These are phyloP conservation scores for Caryopteris hybrid DNA, from an alignment of 305 asterid species.

Conservation along the genomic window DNA sequence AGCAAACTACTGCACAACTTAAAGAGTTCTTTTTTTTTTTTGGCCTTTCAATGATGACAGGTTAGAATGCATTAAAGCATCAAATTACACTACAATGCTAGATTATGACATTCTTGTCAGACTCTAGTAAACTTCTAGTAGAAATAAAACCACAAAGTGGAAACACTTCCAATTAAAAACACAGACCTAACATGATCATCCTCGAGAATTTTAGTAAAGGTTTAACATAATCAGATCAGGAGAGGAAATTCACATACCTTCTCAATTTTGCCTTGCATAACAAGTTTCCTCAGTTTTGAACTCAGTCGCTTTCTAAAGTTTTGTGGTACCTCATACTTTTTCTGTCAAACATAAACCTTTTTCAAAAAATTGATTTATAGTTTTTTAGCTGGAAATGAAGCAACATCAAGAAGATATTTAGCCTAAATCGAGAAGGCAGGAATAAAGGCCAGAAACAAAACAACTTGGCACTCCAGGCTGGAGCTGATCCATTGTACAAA, in stretches of 20 bases:
- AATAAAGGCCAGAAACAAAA: background rate
- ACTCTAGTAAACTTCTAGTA: background rate
- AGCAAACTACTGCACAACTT: too few species aligned
- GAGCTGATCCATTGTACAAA: background rate
- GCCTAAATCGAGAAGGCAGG: background rate
- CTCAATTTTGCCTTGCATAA: constrained; percentile 42
- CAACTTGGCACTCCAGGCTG: too few species aligned
- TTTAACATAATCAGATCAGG: constrained; percentile 1
- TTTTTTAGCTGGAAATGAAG: background rate
- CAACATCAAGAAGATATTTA: background rate
- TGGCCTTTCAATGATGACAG: background rate
- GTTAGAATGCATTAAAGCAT: too few species aligned
- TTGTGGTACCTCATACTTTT: constrained; percentile 32
- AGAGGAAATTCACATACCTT: constrained; percentile 33
- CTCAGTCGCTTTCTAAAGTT: constrained; percentile 38
- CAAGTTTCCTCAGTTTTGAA: constrained; percentile 44
- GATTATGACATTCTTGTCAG: background rate
- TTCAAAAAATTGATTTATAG: background rate
- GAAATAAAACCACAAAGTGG: background rate
- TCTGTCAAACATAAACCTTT: constrained; percentile 28
- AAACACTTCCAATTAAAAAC: background rate
- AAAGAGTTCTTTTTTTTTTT: too few species aligned
- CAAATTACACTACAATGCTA: background rate
- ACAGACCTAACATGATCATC: background rate
- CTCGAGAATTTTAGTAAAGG: background rate